Percentiles rank a stretch among this genome's conserved stretches.
Conservation (phyloP, 2,329 filamentous ascomycete genomes). For the Phialophora macrospora region DNA sequence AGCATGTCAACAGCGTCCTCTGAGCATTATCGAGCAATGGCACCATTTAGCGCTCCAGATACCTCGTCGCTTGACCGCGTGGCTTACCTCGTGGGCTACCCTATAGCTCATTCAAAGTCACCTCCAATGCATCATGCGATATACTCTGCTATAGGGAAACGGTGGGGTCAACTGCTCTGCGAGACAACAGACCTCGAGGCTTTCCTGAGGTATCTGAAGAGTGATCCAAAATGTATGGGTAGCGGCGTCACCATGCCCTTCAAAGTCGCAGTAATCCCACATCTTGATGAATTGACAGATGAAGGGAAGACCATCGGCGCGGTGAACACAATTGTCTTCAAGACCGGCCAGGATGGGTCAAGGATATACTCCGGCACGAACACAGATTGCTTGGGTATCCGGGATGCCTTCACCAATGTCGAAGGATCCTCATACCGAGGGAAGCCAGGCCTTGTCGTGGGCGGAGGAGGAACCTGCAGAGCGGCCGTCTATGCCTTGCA, state of each 20-base stretch:
- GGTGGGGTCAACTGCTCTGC: conserved; percentile 55
- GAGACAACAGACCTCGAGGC: conserved; percentile 41
- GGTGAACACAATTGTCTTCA: conserved; percentile 77
- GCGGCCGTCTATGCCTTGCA: conserved; percentile 76
- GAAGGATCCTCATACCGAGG: conserved; percentile 57
- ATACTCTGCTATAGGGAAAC: conserved; percentile 56
- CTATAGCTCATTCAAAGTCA: conserved; percentile 62
- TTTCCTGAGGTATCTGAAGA: conserved; percentile 45
- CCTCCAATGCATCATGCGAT: conserved; percentile 61
- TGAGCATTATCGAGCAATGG: conserved; percentile 10
- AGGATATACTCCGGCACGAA: conserved; percentile 72
- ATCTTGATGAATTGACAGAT: conserved; percentile 73
- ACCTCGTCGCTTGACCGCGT: conserved; percentile 51
- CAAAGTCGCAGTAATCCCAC: conserved; percentile 75
- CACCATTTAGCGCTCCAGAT: conserved; percentile 26
- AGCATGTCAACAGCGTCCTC: not conserved
- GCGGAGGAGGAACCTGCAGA: conserved; percentile 78
- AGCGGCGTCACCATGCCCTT: conserved; percentile 80
- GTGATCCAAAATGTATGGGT: conserved; percentile 56
- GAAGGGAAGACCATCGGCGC: conserved; percentile 76
- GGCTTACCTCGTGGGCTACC: conserved; percentile 63
- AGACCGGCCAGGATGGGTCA: conserved; percentile 48
- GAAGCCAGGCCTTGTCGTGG: conserved; percentile 72
- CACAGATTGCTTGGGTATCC: conserved; percentile 78
- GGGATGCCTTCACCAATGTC: conserved; percentile 66